Percentiles rank a stretch among this genome's conserved stretches.
These are phyloP conservation scores for Yarrowia keelungensis DNA, from an alignment of 805 yeast species.

Conservation along the genomic window DNA sequence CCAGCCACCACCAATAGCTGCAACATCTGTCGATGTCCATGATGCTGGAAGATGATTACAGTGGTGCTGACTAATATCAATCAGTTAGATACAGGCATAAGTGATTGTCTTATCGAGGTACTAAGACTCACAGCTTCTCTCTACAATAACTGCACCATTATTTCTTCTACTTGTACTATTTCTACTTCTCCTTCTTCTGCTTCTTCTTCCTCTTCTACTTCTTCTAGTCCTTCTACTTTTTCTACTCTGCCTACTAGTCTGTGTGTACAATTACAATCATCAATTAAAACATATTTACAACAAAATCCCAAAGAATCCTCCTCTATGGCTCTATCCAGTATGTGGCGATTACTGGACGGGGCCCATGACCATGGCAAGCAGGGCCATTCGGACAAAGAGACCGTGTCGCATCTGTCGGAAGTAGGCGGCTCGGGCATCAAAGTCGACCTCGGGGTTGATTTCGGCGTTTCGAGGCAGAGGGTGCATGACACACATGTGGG, in stretches of 20 bases:
- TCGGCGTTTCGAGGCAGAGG: constrained; percentile 98
- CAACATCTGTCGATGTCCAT: no score
- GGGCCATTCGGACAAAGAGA: constrained; percentile 97
- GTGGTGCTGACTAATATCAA: no score
- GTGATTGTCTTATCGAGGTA: no score
- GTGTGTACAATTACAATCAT: constrained; percentile 7
- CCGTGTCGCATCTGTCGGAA: constrained; percentile 99
- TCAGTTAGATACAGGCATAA: no score
- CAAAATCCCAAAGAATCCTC: constrained; percentile 5
- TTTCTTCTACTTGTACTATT: neutral
- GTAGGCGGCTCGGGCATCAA: constrained; percentile 99
- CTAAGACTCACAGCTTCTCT: no score
- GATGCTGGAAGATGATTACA: no score
- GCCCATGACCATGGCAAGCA: constrained; percentile 97
- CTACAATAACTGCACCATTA: neutral
- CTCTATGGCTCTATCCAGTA: constrained; percentile 3
- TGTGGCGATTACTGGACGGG: constrained; percentile 60
- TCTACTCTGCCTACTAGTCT: neutral
- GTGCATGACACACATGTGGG: constrained; percentile 98
- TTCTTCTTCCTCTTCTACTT: neutral
- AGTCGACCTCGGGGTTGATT: constrained; percentile 97
- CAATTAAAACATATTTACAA: constrained; percentile 36
- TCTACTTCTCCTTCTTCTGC: neutral
- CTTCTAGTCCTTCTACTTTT: neutral
- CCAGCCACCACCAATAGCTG: no score